Percentiles rank a stretch among this genome's conserved stretches.
These are phyloP conservation scores for Setaria italica DNA, from an alignment of 202 grass and related monocot species.

Conservation along the genomic window DNA sequence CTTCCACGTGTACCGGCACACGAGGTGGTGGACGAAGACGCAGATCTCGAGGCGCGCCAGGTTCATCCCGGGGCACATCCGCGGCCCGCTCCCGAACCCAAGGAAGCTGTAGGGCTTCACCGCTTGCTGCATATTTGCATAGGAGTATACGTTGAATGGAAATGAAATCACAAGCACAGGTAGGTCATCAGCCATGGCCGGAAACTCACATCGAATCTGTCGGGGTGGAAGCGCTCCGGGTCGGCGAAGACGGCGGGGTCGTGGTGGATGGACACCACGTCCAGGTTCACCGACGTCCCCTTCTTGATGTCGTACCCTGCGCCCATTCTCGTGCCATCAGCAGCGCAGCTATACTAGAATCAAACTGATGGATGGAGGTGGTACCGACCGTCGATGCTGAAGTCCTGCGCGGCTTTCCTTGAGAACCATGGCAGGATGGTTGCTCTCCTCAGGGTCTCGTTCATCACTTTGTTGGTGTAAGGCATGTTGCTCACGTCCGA, in stretches of 20 bases:
- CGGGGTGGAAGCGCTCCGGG: slow-evolving; percentile 55
- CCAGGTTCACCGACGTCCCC: slow-evolving; percentile 70
- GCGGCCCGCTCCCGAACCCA: slow-evolving; percentile 63
- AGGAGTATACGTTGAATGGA: neutral
- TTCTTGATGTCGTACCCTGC: slow-evolving; percentile 60
- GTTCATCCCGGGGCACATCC: slow-evolving; percentile 74
- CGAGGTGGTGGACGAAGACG: slow-evolving; percentile 65
- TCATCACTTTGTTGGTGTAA: slow-evolving; percentile 72
- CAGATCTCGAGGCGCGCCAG: slow-evolving; percentile 72
- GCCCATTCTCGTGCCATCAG: neutral
- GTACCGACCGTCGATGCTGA: slow-evolving; percentile 60
- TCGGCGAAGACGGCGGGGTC: slow-evolving; percentile 62
- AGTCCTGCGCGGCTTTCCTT: slow-evolving; percentile 63
- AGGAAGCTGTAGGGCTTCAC: slow-evolving; percentile 68
- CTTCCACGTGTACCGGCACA: slow-evolving; percentile 67
- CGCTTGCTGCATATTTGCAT: slow-evolving; percentile 26
- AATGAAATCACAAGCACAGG: too few relatives aligned
- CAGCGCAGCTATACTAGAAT: too few relatives aligned
- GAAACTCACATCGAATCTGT: slow-evolving; percentile 55
- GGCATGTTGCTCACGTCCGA: slow-evolving; percentile 62
- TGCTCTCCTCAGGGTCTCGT: slow-evolving; percentile 68
- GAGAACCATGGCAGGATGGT: slow-evolving; percentile 81
- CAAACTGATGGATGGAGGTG: too few relatives aligned
- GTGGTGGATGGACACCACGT: slow-evolving; percentile 82
- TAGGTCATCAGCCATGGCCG: too few relatives aligned